Percentiles rank a stretch among this genome's conserved stretches.
Evolutionary conservation across 371 early-diverging fungal species (phyloP).

Genomic region (Thermomucor indicae-seudaticae): DNA sequence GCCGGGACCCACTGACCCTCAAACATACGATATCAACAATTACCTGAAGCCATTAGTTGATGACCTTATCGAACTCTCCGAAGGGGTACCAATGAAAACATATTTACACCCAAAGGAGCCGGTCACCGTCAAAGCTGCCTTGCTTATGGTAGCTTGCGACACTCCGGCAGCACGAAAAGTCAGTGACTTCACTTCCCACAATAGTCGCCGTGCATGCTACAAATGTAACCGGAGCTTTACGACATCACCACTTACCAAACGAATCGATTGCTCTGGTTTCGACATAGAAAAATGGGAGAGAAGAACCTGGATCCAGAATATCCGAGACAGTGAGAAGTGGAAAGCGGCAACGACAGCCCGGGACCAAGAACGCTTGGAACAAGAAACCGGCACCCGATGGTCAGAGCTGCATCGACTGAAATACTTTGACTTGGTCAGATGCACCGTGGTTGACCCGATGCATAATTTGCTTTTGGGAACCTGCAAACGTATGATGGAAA

Average conservation of each 20-base stretch:
- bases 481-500: background rate
- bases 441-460: constrained; percentile 3
- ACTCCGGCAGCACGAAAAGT: constrained; percentile 6
- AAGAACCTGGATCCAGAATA: background rate
- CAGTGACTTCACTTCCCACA: constrained; percentile 2
- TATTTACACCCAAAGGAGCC: too few relatives aligned
- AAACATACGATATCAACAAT: too few relatives aligned
- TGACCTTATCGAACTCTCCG: too few relatives aligned
- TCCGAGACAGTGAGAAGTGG: background rate
- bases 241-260: background rate
- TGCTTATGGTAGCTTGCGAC: constrained; percentile 5
- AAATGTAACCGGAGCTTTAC: background rate
- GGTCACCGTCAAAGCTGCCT: too few relatives aligned
- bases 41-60: too few relatives aligned
- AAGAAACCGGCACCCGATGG: constrained; percentile 6
- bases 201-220: background rate
- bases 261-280: constrained; percentile 1
- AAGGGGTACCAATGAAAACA: too few relatives aligned
- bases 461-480: constrained; percentile 8
- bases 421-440: constrained; percentile 10
- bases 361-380: background rate
- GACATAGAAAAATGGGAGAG: background rate
- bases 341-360: background rate
- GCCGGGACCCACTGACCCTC: too few relatives aligned
- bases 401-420: constrained; percentile 1